Evolutionary conservation across 805 yeast species (phyloP), one percentile per base, ranked within the genome.

Genomic region (Candida incommunis): DNA sequence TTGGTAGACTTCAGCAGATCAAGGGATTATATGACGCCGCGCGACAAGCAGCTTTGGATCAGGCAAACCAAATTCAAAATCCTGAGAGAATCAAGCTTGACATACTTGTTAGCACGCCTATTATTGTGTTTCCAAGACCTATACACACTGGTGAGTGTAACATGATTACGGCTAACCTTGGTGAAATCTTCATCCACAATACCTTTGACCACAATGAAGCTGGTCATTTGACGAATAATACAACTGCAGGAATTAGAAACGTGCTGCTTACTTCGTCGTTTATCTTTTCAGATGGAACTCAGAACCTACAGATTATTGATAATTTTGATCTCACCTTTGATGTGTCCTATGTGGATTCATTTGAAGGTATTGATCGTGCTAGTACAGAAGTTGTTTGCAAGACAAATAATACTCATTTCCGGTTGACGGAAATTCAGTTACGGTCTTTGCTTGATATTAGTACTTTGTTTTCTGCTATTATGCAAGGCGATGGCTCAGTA

Each of bases 1-100:
- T 86, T 54, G 75, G 75, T 51, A 82, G 81, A 52, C 83, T 94
- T 55, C 80, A 77, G 47, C 74, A 74, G 52, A 85, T 90, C 95
- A 92, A 92, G 61, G 75, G 74, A 3, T 69, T 88, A n/a, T 94
- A 83, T 60, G 98, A 92, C 55, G 67, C 74, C 20, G 94, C 97
- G 0, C 73, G 97, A 47, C 85, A 81, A 54, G 84, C 87, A 9
- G 95, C 97, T 0, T 74, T 86, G 52, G 75, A 81, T 52, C 94
- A 84, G 59, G 92, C 92, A 0, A 76, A 68, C 40, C 78, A 76
- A 50, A 68, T 79, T 40, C 72, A 73, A 40, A 72, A 64, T 43
- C 75, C 83, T 0, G 71, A 66, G 41, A 73, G 70, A 51, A 77
- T 87, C 63, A 77, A 78, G 50, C 73, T 88, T 57, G 82, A 88